Conservation (phyloP, 257 asterid genomes). For the Solanum appendiculatum region DNA sequence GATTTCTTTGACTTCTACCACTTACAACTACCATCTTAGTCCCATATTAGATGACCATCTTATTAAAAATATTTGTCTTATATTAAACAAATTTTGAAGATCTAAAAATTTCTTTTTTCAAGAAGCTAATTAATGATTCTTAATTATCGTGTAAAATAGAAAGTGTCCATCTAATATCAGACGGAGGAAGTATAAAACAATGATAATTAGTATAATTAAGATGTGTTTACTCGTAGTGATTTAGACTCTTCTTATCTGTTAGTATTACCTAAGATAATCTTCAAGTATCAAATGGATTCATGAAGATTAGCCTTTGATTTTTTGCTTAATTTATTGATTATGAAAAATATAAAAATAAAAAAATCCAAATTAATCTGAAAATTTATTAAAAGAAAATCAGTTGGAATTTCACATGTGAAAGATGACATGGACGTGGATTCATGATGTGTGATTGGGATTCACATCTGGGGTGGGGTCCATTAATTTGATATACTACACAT, state of each 20-base stretch:
- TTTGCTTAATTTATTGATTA: background rate
- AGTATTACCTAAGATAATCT: background rate
- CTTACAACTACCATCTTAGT: no score
- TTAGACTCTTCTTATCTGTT: background rate
- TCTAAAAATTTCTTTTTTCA: no score
- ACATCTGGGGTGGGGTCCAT: slow-evolving; percentile 1
- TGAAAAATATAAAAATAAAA: background rate
- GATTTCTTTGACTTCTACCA: background rate
- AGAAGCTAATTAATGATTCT: no score
- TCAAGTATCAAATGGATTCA: background rate
- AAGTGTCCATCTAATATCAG: no score
- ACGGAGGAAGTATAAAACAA: no score
- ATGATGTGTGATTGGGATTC: background rate
- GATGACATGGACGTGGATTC: background rate
- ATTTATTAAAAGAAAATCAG: background rate
- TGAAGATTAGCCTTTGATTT: background rate
- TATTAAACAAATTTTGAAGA: no score
- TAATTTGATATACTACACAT: background rate
- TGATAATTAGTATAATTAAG: background rate
- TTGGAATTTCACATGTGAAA: background rate
- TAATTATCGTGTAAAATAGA: no score
- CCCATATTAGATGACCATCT: no score
- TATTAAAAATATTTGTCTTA: no score
- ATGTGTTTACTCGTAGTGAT: background rate
- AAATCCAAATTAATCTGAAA: background rate